Evolutionary conservation across 2,329 filamentous ascomycete genomes (phyloP), one percentile per base, ranked within the genome.

Genomic region (Rutstroemia sydowiana): DNA sequence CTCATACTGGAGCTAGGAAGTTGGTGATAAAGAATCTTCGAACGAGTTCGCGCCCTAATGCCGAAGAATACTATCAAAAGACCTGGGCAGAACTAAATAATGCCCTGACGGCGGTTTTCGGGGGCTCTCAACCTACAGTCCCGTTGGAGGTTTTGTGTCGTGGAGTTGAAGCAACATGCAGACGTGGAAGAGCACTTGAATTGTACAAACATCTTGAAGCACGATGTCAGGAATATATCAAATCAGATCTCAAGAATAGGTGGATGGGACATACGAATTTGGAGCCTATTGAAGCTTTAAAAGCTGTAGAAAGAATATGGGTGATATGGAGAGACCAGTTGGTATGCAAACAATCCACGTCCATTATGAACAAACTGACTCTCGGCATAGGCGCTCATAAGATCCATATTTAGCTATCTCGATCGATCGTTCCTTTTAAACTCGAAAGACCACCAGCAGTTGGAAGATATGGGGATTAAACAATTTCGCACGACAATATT

Each of bases 21-120:
- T 78, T 98, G 42, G 80, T 92, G n/a, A 88, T 98, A 62, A 95
- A 95, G 78, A 97, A 96, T 66, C 77, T 96, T 57, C 82, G 85
- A 54, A 77, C 79, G 1, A 76, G 76, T 71, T 77, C 53, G 66
- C 69, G 36, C 64, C 71, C 48, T 74, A 81, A 89, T 61, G 79
- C 87, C 18, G 82, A 87, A 56, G 76, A 81, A 57, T 97, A 95
- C 71, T 88, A 95, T 61, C 75, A 83, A 37, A 82, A 83, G 62
- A 85, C 83, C 3, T 88, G 86, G 81, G 70, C 72, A 37, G 85
- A 95, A 65, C 74, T 97, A 5, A 81, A 88, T 52, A 74, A 75
- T 32, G 88, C 89, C 1, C 71, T 98, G 48, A 74, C 77, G 10
- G 79, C 82, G 40, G 82, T 97, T 21, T 92, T 97, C 65, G 73